Evolutionary conservation across 2,329 filamentous ascomycete species (phyloP).

Genomic region (Ophiocordyceps robertsii): DNA sequence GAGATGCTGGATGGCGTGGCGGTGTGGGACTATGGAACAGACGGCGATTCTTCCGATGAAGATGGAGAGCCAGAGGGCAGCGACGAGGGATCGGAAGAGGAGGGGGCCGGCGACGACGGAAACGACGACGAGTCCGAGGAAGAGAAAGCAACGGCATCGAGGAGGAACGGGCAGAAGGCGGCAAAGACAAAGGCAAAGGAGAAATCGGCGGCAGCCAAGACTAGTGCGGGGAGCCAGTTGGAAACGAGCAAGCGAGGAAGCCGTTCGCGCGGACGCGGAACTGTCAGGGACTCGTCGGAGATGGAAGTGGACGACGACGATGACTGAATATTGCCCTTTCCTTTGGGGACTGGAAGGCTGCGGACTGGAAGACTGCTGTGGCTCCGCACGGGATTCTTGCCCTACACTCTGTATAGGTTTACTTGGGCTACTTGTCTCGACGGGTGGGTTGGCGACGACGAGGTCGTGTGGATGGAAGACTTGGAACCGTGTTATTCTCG

Average conservation of each 20-base stretch:
- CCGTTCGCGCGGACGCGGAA: conserved; percentile 12
- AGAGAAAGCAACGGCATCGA: conserved; percentile 7
- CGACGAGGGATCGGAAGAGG: conserved; percentile 3
- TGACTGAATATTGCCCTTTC: conserved; percentile 4
- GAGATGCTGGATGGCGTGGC: conserved; percentile 50
- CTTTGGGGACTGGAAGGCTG: not conserved
- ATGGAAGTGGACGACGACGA: conserved; percentile 21
- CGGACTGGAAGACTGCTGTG: not conserved
- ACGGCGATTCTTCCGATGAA: conserved; percentile 15
- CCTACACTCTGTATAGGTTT: no score
- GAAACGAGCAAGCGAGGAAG: conserved; percentile 10
- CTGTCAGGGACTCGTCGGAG: conserved; percentile 13
- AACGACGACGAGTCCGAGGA: conserved; percentile 5
- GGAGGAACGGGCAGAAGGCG: conserved; percentile 12
- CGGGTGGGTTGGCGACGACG: no score
- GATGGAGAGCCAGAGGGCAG: conserved; percentile 10
- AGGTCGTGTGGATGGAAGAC: no score
- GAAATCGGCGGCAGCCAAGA: conserved; percentile 1
- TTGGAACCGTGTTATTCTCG: no score
- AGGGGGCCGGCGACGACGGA: conserved; percentile 6
- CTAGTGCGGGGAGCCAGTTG: not conserved
- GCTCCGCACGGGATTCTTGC: no score
- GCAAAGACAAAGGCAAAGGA: conserved; percentile 1
- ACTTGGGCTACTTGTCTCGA: no score
- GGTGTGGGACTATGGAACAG: conserved; percentile 40